A percentile compares a stretch with the other conserved stretches of the same genome.
Evolutionary conservation across 73 alveolate species (phyloP).

Genomic region (Tetrahymena malaccensis): DNA sequence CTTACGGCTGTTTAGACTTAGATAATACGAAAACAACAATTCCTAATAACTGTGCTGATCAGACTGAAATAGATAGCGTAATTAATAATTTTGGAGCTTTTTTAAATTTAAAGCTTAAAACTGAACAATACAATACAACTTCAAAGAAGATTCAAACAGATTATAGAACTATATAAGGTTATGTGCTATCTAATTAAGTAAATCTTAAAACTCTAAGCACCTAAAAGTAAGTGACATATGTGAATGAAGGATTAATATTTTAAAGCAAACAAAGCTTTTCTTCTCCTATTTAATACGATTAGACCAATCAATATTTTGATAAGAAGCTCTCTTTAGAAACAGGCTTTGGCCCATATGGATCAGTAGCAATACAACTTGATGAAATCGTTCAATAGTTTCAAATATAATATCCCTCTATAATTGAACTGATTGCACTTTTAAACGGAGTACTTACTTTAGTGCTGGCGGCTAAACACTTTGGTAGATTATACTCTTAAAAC

Average conservation of each 20-base stretch:
- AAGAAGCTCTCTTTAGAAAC: background rate
- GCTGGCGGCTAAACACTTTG: background rate
- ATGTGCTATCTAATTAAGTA: background rate
- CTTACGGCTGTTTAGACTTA: background rate
- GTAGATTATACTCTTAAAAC: background rate
- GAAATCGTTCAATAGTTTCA: background rate
- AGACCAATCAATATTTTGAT: background rate
- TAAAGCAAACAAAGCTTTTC: background rate
- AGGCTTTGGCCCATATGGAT: background rate
- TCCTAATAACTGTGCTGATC: too few relatives aligned
- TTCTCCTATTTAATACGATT: background rate
- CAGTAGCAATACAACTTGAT: background rate
- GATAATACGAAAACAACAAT: background rate
- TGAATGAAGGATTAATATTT: background rate
- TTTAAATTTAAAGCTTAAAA: background rate
- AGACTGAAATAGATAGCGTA: background rate
- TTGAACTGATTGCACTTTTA: background rate
- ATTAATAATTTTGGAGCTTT: background rate
- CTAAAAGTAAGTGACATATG: background rate
- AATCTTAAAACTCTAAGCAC: background rate
- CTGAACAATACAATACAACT: background rate
- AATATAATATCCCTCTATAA: background rate
- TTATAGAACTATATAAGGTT: background rate
- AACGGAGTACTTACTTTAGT: background rate
- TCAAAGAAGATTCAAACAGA: too few relatives aligned